phyloP scores from a whole-genome alignment of 1,139 yeast species.

The Ogataea hybrid region DNA sequence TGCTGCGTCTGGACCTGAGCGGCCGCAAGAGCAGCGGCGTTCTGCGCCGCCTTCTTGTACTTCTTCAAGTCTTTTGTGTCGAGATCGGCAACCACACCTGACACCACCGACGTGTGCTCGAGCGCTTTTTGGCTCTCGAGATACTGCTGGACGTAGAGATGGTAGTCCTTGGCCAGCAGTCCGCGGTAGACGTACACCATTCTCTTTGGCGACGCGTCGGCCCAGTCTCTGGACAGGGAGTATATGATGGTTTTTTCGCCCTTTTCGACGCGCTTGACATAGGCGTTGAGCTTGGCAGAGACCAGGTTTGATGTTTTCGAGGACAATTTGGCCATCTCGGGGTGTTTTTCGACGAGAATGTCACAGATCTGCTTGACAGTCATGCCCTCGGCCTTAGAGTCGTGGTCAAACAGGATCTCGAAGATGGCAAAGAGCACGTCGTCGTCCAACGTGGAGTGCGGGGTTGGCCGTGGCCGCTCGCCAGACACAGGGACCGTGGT shows the following conservation, averaged over 20 bases:
- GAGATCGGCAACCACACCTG: conserved; percentile 12
- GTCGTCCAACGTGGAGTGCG: conserved; percentile 68
- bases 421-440: conserved; percentile 74
- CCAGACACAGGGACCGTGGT: conserved; percentile 80
- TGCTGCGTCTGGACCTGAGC: conserved; percentile 32
- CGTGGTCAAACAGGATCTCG: conserved; percentile 64
- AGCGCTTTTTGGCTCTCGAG: conserved; percentile 33
- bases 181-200: conserved; percentile 88
- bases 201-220: conserved; percentile 81
- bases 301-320: conserved; percentile 81
- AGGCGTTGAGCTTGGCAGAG: conserved; percentile 78
- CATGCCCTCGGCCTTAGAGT: conserved; percentile 70
- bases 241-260: conserved; percentile 71
- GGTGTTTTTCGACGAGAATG: conserved; percentile 65
- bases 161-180: conserved; percentile 66
- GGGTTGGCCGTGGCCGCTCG: conserved; percentile 70
- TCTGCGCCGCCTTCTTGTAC: conserved; percentile 15
- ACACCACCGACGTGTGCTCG: conserved; percentile 30
- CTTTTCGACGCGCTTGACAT: conserved; percentile 75
- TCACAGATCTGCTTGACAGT: conserved; percentile 85
- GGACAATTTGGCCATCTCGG: conserved; percentile 76
- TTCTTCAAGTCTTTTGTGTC: conserved; percentile 19
- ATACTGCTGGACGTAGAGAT: conserved; percentile 62
- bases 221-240: conserved; percentile 84
- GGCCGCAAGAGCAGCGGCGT: conserved; percentile 15